These are phyloP conservation scores for Chaetomium strumarium DNA, from an alignment of 2,329 filamentous ascomycete genomes.

Conservation along the genomic window DNA sequence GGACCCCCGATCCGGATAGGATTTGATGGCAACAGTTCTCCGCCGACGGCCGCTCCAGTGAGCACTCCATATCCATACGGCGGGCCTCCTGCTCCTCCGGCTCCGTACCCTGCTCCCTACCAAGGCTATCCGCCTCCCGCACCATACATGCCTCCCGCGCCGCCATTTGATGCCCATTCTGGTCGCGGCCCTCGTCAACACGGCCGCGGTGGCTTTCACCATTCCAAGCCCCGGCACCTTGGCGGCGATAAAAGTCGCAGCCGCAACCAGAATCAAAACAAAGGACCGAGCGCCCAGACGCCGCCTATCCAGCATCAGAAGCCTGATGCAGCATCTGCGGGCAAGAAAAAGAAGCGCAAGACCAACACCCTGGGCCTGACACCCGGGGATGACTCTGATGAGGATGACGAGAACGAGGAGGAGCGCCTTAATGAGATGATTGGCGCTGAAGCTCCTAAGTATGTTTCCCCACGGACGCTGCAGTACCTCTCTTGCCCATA, in stretches of 20 bases:
- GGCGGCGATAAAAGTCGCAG: slow-evolving; percentile 36
- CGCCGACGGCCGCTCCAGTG: slow-evolving; percentile 42
- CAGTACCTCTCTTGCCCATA: slow-evolving; percentile 3
- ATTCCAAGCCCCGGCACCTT: slow-evolving; percentile 32
- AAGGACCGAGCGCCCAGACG: slow-evolving; percentile 22
- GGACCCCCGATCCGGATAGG: slow-evolving; percentile 51
- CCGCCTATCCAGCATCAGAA: slow-evolving; percentile 39
- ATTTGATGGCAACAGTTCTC: slow-evolving; percentile 37
- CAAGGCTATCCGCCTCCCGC: slow-evolving; percentile 36
- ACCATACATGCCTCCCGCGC: slow-evolving; percentile 25
- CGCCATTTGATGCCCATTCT: slow-evolving; percentile 29
- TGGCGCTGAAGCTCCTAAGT: slow-evolving; percentile 51
- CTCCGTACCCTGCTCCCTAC: slow-evolving; percentile 31
- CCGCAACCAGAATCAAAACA: slow-evolving; percentile 31
- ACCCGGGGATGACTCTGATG: slow-evolving; percentile 59
- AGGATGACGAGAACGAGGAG: slow-evolving; percentile 68
- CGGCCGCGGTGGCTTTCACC: slow-evolving; percentile 36
- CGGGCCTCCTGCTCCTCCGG: slow-evolving; percentile 27
- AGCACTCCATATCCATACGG: slow-evolving; percentile 38
- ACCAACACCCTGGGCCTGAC: slow-evolving; percentile 67
- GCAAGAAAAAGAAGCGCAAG: slow-evolving; percentile 66
- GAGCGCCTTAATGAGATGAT: slow-evolving; percentile 49
- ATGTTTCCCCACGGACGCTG: slow-evolving; percentile 29
- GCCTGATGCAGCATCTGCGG: slow-evolving; percentile 44
- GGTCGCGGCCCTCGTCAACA: slow-evolving; percentile 32